Evolutionary conservation across 179 eudicot genomes (phyloP).

Genomic region (Patellifolia procumbens): DNA sequence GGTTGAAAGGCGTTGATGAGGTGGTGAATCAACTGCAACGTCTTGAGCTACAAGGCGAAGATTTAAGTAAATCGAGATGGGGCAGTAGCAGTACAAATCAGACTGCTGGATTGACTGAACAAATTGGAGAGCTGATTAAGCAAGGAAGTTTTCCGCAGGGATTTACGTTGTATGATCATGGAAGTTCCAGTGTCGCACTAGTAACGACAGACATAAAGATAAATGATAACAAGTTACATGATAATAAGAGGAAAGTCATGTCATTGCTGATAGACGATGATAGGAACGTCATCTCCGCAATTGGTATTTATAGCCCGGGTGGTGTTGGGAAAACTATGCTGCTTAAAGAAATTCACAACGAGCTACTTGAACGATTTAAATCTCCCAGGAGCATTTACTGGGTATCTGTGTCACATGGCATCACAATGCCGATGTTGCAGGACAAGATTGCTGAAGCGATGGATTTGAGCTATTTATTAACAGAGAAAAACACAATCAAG

Average conservation of each 20-base stretch:
- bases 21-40: conserved; percentile 18
- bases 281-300: neutral
- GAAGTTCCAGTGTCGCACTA: conserved; percentile 24
- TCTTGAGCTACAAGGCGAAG: conserved; percentile 21
- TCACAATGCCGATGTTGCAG: conserved; percentile 19
- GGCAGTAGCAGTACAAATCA: neutral
- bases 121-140: conserved; percentile 24
- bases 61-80: neutral
- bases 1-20: conserved; percentile 30
- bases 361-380: conserved; percentile 17
- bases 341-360: conserved; percentile 32
- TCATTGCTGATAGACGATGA: conserved; percentile 24
- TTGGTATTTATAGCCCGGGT: conserved; percentile 28
- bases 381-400: conserved; percentile 20
- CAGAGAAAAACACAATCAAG: conserved; percentile 22
- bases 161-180: conserved; percentile 21
- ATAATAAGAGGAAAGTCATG: conserved; percentile 23
- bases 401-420: conserved; percentile 31
- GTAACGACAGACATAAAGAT: conserved; percentile 24
- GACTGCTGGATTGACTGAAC: conserved; percentile 10
- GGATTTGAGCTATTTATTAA: conserved; percentile 14
- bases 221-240: conserved; percentile 9
- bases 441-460: conserved; percentile 32
- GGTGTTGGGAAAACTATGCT: conserved; percentile 32
- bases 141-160: conserved; percentile 31